These are phyloP conservation scores for Diospyros kaki DNA, from an alignment of 148 eudicot genomes.

Conservation along the genomic window DNA sequence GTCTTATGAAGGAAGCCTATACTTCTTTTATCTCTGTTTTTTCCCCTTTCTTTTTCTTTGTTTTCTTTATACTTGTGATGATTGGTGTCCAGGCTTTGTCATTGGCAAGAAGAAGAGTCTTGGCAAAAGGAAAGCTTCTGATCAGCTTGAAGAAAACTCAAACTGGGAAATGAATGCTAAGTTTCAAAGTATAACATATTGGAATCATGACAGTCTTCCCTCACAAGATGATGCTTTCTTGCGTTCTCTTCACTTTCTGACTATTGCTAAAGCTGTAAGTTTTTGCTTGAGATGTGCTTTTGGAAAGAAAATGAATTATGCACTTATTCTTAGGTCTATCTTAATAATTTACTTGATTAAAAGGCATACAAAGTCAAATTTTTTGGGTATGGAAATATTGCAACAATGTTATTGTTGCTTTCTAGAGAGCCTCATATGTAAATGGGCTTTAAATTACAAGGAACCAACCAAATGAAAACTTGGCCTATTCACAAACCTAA, in stretches of 20 bases:
- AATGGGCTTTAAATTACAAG: background rate
- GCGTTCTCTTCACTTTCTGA: conserved; percentile 82
- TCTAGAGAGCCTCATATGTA: background rate
- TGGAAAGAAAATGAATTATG: background rate
- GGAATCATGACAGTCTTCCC: conserved; percentile 92
- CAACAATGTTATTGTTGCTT: background rate
- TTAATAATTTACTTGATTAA: background rate
- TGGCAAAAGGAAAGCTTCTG: conserved; percentile 28
- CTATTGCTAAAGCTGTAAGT: conserved; percentile 88
- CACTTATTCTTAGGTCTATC: background rate
- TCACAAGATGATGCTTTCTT: conserved; percentile 75
- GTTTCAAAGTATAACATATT: conserved; percentile 52
- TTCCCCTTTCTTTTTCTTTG: background rate
- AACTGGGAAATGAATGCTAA: conserved; percentile 75
- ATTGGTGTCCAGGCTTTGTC: conserved; percentile 52
- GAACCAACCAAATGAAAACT: background rate
- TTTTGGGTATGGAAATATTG: background rate
- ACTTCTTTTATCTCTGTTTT: background rate
- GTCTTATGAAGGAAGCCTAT: background rate
- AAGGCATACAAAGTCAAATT: background rate
- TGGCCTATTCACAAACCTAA: background rate
- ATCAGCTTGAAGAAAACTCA: conserved; percentile 25
- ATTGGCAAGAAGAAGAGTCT: conserved; percentile 68
- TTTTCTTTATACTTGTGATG: background rate
- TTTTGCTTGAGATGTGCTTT: background rate